Evolutionary conservation across 371 early-diverging fungal species (phyloP), one percentile per base, ranked within the genome.

Genomic region (Mortierella sp.): DNA sequence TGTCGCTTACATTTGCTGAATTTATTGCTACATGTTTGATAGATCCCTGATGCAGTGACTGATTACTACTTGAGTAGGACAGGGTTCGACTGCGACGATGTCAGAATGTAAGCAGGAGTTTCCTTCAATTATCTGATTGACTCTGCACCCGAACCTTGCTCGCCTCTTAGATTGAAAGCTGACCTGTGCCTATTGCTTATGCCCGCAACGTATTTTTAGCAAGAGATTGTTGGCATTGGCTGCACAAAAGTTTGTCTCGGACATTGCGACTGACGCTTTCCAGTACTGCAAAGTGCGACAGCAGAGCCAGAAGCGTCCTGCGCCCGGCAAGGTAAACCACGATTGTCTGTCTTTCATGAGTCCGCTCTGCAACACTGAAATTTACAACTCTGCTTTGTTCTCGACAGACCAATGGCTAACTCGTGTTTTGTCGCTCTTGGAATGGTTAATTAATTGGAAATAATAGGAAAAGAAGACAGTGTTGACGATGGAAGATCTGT

Each of bases 31-130:
- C 48, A 19, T 44, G n/a, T 11, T 9, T 72, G 21, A 10, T 82
- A 96, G 96, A 97, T 99, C 82, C 99, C 99, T 51, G 99, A 99
- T 83, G 95, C 96, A 48, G 96, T 99, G 16, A 96, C 98, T 34
- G 99, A 99, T 82, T 97, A 98, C 88, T 98, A 98, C 85, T 89
- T 99, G 59, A 93, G 95, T 54, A 92, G 96, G 83, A 94, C 98
- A 5, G 99, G 99, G 6, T 96, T 99, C 75, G 95, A 96, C 64
- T 97, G 97, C 81, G 94, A 95, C 53, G 98, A 99, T 89, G 90
- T 95, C 46, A 90, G 98, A 79, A 92, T 98, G 94, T 95, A 92
- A 79, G 92, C 24, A 37, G 24, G 50, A 21, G 26, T 28, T 10
- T 53, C 44, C 26, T 9, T 13, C 31, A 8, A 40, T 5, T 46